A percentile compares a stretch with the other conserved stretches of the same genome.
These are phyloP conservation scores for Grosmannia clavigera DNA, from an alignment of 2,329 filamentous ascomycete genomes.

Conservation along the genomic window DNA sequence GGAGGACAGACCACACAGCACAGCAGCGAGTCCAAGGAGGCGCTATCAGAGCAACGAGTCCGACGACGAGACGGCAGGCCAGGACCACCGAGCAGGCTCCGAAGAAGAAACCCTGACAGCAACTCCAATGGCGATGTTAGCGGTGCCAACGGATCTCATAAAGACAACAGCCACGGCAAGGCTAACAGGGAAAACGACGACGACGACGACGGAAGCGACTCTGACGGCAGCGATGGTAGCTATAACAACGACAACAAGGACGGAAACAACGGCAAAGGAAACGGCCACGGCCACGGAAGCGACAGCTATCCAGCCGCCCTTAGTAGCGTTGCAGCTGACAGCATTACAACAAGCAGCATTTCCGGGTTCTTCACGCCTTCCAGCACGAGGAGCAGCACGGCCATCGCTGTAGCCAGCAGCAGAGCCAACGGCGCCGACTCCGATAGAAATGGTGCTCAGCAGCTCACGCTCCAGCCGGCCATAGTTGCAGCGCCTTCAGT, in stretches of 20 bases:
- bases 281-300: slow-evolving; percentile 4
- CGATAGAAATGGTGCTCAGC: slow-evolving; percentile 4
- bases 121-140: slow-evolving; percentile 3
- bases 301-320: background rate
- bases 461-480: background rate
- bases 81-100: background rate
- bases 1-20: too few relatives aligned
- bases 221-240: slow-evolving; percentile 3
- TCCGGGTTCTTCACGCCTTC: too few relatives aligned
- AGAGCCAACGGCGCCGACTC: background rate
- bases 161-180: slow-evolving; percentile 1
- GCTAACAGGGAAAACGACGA: slow-evolving; percentile 2
- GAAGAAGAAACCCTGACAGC: background rate
- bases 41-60: background rate
- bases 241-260: background rate
- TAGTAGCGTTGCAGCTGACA: background rate
- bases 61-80: background rate
- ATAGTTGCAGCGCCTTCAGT: background rate
- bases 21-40: background rate
- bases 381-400: background rate
- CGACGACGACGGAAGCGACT: slow-evolving; percentile 1
- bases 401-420: background rate
- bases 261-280: background rate
- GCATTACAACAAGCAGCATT: background rate
- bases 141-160: background rate